phyloP scores from a whole-genome alignment of 352 stramenopile genomes.

The Pythium insidiosum region DNA sequence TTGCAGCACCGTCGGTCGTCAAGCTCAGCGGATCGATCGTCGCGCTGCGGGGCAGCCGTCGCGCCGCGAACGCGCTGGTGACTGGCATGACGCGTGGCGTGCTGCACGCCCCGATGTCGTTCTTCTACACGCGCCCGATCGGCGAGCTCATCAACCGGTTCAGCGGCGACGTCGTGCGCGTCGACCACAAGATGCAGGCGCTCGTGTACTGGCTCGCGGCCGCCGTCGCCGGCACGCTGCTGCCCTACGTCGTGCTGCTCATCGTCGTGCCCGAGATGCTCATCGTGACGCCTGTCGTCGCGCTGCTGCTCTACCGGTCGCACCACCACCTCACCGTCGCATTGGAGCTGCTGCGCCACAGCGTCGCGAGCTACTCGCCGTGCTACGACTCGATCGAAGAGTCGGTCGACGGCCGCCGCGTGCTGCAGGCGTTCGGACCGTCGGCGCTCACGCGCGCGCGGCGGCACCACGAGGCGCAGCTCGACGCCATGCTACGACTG shows the following conservation, averaged over 20 bases:
- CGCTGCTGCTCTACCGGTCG: slow-evolving; percentile 19
- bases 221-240: slow-evolving; percentile 4
- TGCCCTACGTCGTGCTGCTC: slow-evolving; percentile 19
- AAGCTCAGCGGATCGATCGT: slow-evolving; percentile 13
- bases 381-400: slow-evolving; percentile 19
- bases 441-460: slow-evolving; percentile 8
- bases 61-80: slow-evolving; percentile 8
- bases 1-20: slow-evolving; percentile 7
- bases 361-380: slow-evolving; percentile 8
- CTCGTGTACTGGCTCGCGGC: slow-evolving; percentile 6
- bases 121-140: slow-evolving; percentile 25
- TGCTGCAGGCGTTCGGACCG: slow-evolving; percentile 14
- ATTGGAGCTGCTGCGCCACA: slow-evolving; percentile 12
- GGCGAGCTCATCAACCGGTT: slow-evolving; percentile 29
- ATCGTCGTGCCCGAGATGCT: slow-evolving; percentile 41
- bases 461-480: slow-evolving; percentile 5
- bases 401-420: slow-evolving; percentile 11
- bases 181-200: slow-evolving; percentile 9
- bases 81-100: slow-evolving; percentile 9
- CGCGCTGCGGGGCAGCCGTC: slow-evolving; percentile 3
- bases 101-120: slow-evolving; percentile 21
- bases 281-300: slow-evolving; percentile 62
- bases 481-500: slow-evolving; percentile 14
- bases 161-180: slow-evolving; percentile 19
- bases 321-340: slow-evolving; percentile 11